Evolutionary conservation across 2,329 filamentous ascomycete genomes (phyloP).

Genomic region (Penicillium sp.): DNA sequence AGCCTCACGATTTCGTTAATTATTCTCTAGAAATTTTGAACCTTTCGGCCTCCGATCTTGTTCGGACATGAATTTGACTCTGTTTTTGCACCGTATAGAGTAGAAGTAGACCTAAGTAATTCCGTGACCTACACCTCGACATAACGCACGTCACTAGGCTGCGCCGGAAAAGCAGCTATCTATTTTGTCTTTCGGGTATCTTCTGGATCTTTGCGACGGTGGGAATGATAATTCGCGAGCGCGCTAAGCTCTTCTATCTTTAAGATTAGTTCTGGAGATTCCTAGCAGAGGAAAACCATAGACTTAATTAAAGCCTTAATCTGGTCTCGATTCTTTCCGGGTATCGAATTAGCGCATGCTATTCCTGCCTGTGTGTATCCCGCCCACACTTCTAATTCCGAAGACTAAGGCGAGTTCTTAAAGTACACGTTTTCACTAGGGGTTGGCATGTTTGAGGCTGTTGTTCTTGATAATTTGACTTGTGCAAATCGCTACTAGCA

Average conservation of each 20-base stretch:
- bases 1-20: constrained; percentile 3
- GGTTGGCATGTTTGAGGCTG: neutral
- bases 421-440: neutral
- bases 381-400: neutral
- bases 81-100: neutral
- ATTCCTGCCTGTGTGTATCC: neutral
- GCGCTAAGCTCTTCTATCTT: neutral
- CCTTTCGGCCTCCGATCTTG: constrained; percentile 11
- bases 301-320: neutral
- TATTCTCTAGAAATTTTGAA: constrained; percentile 6
- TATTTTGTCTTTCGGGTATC: neutral
- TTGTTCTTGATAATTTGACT: neutral
- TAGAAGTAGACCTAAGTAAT: neutral
- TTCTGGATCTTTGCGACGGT: neutral
- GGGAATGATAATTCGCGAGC: neutral
- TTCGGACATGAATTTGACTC: constrained; percentile 2
- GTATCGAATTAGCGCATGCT: neutral
- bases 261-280: neutral
- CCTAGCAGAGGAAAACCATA: neutral
- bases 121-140: neutral
- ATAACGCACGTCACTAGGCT: neutral
- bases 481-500: neutral
- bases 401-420: constrained; percentile 3
- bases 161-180: neutral
- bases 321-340: neutral